These are phyloP conservation scores for Tolypocladium guangdongense DNA, from an alignment of 2,329 filamentous ascomycete species.

Conservation along the genomic window DNA sequence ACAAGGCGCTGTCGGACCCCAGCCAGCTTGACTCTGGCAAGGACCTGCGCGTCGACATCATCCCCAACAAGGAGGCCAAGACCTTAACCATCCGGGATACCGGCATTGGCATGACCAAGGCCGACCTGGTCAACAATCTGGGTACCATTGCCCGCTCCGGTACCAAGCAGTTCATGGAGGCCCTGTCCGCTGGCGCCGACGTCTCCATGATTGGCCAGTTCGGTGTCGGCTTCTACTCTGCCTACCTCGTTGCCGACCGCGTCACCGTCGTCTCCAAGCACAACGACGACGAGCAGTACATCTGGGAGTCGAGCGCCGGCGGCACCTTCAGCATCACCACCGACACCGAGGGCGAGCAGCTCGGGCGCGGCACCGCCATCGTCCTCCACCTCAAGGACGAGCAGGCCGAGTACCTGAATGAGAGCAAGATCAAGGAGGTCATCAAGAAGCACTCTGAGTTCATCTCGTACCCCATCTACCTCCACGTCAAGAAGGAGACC, in stretches of 20 bases:
- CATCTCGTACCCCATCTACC: constrained; percentile 99
- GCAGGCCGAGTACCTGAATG: constrained; percentile 96
- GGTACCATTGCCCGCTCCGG: constrained; percentile 98
- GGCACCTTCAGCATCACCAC: constrained; percentile 90
- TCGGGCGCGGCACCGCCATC: constrained; percentile 95
- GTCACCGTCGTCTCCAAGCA: constrained; percentile 95
- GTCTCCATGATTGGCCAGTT: constrained; percentile 99
- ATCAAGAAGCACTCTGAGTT: constrained; percentile 99
- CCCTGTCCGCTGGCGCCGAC: constrained; percentile 92
- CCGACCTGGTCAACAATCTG: constrained; percentile 99
- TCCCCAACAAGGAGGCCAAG: constrained; percentile 95
- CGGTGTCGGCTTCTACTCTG: constrained; percentile 99
- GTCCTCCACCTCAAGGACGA: constrained; percentile 99
- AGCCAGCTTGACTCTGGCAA: constrained; percentile 95
- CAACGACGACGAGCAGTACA: constrained; percentile 99
- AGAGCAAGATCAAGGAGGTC: constrained; percentile 99
- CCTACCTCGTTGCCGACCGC: constrained; percentile 96
- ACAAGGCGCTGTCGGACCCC: constrained; percentile 94
- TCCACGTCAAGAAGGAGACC: constrained; percentile 97
- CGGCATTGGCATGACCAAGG: constrained; percentile 99
- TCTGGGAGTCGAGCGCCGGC: constrained; percentile 96
- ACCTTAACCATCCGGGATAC: constrained; percentile 95
- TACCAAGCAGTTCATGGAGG: constrained; percentile 99
- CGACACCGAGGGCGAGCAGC: constrained; percentile 81
- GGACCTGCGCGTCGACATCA: constrained; percentile 98